Evolutionary conservation across 768 basidiomycete species (phyloP).

Genomic region (Amanita fuliginea): DNA sequence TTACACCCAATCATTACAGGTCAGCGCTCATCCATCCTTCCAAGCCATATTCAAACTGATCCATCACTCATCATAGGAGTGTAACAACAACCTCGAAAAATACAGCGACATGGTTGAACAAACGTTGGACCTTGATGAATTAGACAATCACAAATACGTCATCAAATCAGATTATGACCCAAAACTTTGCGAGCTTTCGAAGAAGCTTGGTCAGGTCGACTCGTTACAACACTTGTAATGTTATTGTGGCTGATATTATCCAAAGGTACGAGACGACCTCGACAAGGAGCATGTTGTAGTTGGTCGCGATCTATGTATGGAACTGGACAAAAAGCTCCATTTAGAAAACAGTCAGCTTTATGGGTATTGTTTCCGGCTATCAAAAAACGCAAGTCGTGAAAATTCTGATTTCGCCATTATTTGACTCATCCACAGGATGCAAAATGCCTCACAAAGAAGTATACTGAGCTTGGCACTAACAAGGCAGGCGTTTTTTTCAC

Average conservation of each 20-base stretch:
- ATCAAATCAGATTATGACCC: slow-evolving; percentile 90
- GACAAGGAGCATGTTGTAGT: slow-evolving; percentile 71
- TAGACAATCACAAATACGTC: slow-evolving; percentile 78
- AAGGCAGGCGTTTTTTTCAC: slow-evolving; percentile 89
- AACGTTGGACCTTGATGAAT: slow-evolving; percentile 83
- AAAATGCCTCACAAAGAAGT: slow-evolving; percentile 55
- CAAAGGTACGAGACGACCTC: slow-evolving; percentile 60
- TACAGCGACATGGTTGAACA: slow-evolving; percentile 94
- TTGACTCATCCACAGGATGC: slow-evolving; percentile 50
- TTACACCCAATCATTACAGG: slow-evolving; percentile 55
- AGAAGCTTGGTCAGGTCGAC: slow-evolving; percentile 47
- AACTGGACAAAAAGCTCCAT: slow-evolving; percentile 92
- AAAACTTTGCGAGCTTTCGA: slow-evolving; percentile 54
- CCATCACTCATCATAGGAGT: slow-evolving; percentile 37
- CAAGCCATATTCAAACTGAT: neutral
- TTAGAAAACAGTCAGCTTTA: slow-evolving; percentile 84
- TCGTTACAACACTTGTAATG: neutral
- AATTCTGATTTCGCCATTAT: neutral
- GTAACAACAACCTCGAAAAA: slow-evolving; percentile 51
- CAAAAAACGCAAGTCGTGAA: slow-evolving; percentile 61
- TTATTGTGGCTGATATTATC: neutral
- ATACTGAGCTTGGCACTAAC: slow-evolving; percentile 74
- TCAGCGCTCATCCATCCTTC: slow-evolving; percentile 16
- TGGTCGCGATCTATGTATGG: slow-evolving; percentile 62
- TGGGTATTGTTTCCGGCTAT: slow-evolving; percentile 88